Conservation (phyloP, 192 early-diverging fungal genomes). For the Allomyces macrogynus region DNA sequence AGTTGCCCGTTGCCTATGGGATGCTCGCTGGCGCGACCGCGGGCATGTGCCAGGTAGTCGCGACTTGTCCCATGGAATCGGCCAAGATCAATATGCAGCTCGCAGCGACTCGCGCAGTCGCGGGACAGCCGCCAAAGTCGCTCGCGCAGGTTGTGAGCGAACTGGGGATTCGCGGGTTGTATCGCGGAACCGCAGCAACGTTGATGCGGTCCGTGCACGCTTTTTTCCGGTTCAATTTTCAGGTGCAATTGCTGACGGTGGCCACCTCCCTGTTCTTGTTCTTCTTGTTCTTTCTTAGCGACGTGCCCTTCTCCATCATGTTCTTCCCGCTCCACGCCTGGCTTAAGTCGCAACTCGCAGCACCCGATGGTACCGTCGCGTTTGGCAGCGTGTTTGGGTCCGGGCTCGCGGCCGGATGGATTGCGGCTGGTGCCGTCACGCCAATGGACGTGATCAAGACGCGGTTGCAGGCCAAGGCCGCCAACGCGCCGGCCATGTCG, state of each 20-base stretch:
- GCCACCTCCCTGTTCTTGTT: no score
- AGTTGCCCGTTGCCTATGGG: slow-evolving; percentile 18
- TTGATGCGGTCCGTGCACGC: slow-evolving; percentile 4
- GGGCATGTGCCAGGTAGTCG: slow-evolving; percentile 31
- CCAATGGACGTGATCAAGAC: slow-evolving; percentile 26
- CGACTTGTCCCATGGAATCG: slow-evolving; percentile 37
- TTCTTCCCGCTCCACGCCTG: slow-evolving; percentile 27
- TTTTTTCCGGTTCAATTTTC: neutral
- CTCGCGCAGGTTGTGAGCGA: slow-evolving; percentile 16
- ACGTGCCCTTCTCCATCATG: slow-evolving; percentile 31
- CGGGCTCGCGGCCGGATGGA: slow-evolving; percentile 19
- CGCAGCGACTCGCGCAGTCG: slow-evolving; percentile 8
- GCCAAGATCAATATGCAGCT: slow-evolving; percentile 34
- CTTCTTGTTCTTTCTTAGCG: slow-evolving; percentile 3
- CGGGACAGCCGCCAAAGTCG: slow-evolving; percentile 10
- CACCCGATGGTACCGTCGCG: slow-evolving; percentile 17
- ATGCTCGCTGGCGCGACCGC: slow-evolving; percentile 29
- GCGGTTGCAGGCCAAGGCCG: slow-evolving; percentile 20
- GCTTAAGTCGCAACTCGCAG: slow-evolving; percentile 16
- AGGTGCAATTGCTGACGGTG: no score
- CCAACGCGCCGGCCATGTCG: slow-evolving; percentile 11
- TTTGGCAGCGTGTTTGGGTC: slow-evolving; percentile 30
- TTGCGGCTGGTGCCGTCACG: slow-evolving; percentile 25
- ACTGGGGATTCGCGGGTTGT: slow-evolving; percentile 22
- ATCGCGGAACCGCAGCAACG: slow-evolving; percentile 21